phyloP scores from a whole-genome alignment of 305 asterid species.

The Plantago lanceolata region DNA sequence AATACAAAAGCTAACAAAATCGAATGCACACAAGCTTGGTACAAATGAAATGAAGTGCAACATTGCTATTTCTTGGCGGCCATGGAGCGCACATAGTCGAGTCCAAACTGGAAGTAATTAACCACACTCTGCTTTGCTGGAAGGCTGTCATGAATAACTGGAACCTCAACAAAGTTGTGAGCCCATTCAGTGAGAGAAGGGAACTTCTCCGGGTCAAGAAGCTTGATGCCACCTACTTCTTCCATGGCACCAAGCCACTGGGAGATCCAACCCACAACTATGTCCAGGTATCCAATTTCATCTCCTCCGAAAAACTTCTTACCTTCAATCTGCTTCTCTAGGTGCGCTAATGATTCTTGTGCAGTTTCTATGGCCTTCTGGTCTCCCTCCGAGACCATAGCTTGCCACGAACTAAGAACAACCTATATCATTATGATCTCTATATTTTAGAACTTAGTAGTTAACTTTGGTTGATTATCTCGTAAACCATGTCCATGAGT shows the following conservation, averaged over 20 bases:
- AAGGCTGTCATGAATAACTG: slow-evolving; percentile 31
- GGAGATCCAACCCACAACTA: slow-evolving; percentile 37
- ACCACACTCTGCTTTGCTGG: slow-evolving; percentile 32
- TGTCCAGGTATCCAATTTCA: slow-evolving; percentile 39
- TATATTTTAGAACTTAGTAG: neutral
- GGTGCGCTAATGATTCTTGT: slow-evolving; percentile 22
- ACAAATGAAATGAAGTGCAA: neutral
- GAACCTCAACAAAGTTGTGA: slow-evolving; percentile 31
- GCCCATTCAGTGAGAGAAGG: slow-evolving; percentile 36
- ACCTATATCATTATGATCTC: slow-evolving; percentile 19
- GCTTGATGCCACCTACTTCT: slow-evolving; percentile 39
- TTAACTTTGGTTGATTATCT: too few species aligned
- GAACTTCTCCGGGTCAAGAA: slow-evolving; percentile 28
- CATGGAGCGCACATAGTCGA: slow-evolving; percentile 36
- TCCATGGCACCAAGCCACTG: slow-evolving; percentile 37
- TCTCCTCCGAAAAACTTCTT: slow-evolving; percentile 42
- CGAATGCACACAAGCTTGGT: too few species aligned
- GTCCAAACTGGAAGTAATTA: slow-evolving; percentile 35
- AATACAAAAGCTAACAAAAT: too few species aligned
- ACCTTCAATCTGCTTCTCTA: slow-evolving; percentile 42
- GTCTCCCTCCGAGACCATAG: slow-evolving; percentile 30
- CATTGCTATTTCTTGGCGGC: slow-evolving; percentile 14
- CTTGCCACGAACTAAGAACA: slow-evolving; percentile 31
- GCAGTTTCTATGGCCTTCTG: slow-evolving; percentile 35
- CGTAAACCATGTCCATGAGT: too few species aligned